phyloP scores from a whole-genome alignment of 176 grass and related monocot species.

The Chloris gayana region DNA sequence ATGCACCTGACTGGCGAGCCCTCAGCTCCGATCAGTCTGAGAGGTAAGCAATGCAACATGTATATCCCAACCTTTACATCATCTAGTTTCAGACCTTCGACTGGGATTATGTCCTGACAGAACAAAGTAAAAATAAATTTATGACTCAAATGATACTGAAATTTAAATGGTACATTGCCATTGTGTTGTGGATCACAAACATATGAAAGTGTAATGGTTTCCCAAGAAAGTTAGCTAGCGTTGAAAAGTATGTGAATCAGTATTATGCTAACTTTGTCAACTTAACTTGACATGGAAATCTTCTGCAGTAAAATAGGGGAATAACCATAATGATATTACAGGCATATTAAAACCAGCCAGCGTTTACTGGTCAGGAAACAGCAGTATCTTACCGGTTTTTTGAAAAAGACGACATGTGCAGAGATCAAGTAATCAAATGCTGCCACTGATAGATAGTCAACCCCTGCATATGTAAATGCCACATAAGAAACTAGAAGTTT shows the following conservation, averaged over 20 bases:
- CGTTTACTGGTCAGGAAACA: constrained; percentile 1
- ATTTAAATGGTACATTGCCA: not conserved
- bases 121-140: constrained; percentile 29
- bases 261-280: not conserved
- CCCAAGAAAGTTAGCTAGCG: not conserved
- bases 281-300: not conserved
- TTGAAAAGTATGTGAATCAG: constrained; percentile 7
- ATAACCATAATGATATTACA: not conserved
- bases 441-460: constrained; percentile 81
- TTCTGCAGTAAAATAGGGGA: constrained; percentile 4
- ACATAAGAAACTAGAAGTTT: not conserved
- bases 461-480: constrained; percentile 41
- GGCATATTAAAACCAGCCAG: not conserved
- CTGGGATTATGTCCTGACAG: constrained; percentile 78
- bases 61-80: constrained; percentile 68
- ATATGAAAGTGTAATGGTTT: not conserved
- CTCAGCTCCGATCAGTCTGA: constrained; percentile 66
- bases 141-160: not conserved
- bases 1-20: constrained; percentile 86
- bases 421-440: constrained; percentile 70
- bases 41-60: constrained; percentile 82
- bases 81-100: constrained; percentile 78
- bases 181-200: not conserved
- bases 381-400: constrained; percentile 63
- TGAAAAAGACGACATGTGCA: constrained; percentile 83